Evolutionary conservation across 225 moss, liverwort and hornwort species (phyloP).

Genomic region (Neckera pumila): DNA sequence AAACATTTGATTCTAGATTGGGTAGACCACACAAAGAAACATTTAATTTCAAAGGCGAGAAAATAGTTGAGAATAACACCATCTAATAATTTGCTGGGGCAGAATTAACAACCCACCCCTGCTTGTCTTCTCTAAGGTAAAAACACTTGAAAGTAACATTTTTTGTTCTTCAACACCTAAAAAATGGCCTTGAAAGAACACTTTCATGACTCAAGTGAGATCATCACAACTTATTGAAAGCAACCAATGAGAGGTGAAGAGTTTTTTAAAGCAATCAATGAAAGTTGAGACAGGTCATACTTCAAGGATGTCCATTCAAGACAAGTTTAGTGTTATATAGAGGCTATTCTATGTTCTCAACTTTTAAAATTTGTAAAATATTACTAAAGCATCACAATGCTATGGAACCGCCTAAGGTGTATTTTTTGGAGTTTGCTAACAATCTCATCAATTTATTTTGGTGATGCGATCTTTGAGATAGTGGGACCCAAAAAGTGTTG

Average conservation of each 20-base stretch:
- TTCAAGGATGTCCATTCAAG: neutral
- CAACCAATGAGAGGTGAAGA: no score
- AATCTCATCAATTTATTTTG: no score
- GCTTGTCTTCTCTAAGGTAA: neutral
- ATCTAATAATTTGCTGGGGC: neutral
- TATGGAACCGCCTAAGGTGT: no score
- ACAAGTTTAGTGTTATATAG: neutral
- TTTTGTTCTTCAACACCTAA: neutral
- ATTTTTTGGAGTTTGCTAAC: no score
- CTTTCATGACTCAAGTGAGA: no score
- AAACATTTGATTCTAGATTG: neutral
- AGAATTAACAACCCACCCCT: rapidly evolving
- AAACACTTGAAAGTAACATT: neutral
- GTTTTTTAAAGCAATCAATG: no score
- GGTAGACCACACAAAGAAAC: no score
- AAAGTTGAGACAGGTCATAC: neutral
- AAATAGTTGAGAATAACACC: neutral
- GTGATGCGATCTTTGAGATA: no score
- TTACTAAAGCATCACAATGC: neutral
- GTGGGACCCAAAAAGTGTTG: no score
- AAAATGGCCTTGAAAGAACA: no score
- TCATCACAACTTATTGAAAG: no score
- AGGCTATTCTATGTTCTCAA: neutral
- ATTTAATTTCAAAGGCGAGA: neutral
- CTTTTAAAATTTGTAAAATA: neutral